Base-by-base conservation (phyloP, 805 yeast species). In the Wickerhamiella australiensis region DNA sequence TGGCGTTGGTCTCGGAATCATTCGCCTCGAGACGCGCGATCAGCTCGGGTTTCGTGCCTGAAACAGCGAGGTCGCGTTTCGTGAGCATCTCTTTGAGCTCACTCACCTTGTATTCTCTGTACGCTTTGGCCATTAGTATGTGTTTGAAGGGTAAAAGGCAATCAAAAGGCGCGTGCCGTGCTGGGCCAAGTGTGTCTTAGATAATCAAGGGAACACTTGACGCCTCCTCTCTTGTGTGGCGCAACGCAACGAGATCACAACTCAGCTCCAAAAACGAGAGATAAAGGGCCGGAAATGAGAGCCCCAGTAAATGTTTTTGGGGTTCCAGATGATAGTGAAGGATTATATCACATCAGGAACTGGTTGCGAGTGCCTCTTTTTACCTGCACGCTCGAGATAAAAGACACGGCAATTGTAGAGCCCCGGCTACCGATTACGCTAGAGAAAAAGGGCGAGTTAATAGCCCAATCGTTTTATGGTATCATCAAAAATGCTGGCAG, bases 41-140 rank as follows among this genome's bases (percentile, higher is more conserved):
- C 52, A 82, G 72, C 47, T 86, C 96, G 40, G 82, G 79, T 65
- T 90, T 90, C 57, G 85, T 79, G 20, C 97, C 97, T 36, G 77
- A 76, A 2, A 68, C 69, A 2, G 92, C 64, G 46, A 90, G 73
- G 1, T 81, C 82, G 53, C 79, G 78, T 20, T 73, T 64, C 57
- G 81, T 80, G 58, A 87, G 72, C 50, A 76, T 59, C 55, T 83
- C 94, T 62, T 84, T 88, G 64, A 87, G 73, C 68, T 86, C 94
- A 15, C 81, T 78, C 47, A 86, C 95, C 44, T 65, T 65, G 17
- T 56, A 53, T 29, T 60, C 52, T 31, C 42, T 44, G 53, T 59
- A 59, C 7, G 52, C 48, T 21, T 41, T 49, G 11, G 40, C 42
- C 48, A 45, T 45, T n/a, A 12, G 40, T 17, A 18, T 35, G 31